Evolutionary conservation across 192 early-diverging fungal species (phyloP), one percentile per base, ranked within the genome.

Genomic region (Rhizophagus prolifer): DNA sequence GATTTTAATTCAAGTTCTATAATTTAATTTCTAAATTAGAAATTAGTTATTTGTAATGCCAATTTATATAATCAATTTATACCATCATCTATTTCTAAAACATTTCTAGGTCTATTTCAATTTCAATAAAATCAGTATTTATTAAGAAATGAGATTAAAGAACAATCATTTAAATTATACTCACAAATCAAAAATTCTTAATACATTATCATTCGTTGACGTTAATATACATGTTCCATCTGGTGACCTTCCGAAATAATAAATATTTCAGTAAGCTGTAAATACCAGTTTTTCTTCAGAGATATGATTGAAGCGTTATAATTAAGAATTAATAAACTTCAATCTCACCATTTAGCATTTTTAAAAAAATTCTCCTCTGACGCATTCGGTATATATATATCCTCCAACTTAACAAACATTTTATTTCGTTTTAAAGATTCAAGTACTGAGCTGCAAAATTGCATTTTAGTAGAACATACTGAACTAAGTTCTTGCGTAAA

Each of bases 151-250:
- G 3, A 36, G 25, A 23, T 36, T 28, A 30, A n/a, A 47, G n/a
- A 62, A 21, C 54, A 12, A 47, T 26, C 2, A 60, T 19, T 46
- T 23, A 41, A n/a, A 58, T 46, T 46, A 61, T 31, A 70, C 58
- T 65, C 84, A 84, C 84, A 84, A 46, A 61, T 86, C 81, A 84
- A 88, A 91, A 70, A 91, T 65, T 59, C 91, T 80, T 23, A 91
- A 68, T 41, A 68, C 58, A 77, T 88, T 86, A 76, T 93, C 91
- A 76, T 89, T 90, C 5, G 88, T 88, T 58, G 88, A 90, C 2
- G 87, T 84, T 38, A 93, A 72, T 0, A 92, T 50, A 72, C 88
- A 91, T 1, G 85, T 74, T 54, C 91, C 91, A 77, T 93, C 91
- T 5, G 91, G 91, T 10, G 90, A 90, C 91, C 90, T 91, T 58